A percentile compares a stretch with the other conserved stretches of the same genome.
Evolutionary conservation across 1,284 basidiomycete genomes (phyloP).

Genomic region (Papiliotrema nemorosa): DNA sequence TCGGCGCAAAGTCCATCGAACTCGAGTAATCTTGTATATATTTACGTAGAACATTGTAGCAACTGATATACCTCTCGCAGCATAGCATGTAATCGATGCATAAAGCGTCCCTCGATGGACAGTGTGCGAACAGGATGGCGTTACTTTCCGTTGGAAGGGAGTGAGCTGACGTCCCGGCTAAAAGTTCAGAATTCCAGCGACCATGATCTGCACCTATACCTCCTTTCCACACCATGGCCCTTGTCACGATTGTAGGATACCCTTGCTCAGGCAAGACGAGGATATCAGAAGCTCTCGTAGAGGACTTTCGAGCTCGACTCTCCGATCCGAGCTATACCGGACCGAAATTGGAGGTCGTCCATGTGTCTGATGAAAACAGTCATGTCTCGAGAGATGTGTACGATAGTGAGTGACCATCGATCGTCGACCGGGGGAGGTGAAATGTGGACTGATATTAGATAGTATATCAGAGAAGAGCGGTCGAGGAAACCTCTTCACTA

Average conservation of each 20-base stretch:
- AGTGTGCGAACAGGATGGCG: no score
- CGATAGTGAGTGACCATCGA: conserved; percentile 58
- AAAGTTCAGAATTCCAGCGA: no score
- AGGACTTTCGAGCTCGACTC: conserved; percentile 60
- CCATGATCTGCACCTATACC: no score
- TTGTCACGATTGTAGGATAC: conserved; percentile 86
- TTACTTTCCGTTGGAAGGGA: no score
- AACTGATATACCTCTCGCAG: no score
- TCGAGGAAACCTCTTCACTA: conserved; percentile 79
- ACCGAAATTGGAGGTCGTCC: conserved; percentile 57
- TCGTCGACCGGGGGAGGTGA: neutral
- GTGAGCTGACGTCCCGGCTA: no score
- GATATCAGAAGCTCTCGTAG: conserved; percentile 65
- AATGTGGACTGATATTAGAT: conserved; percentile 54
- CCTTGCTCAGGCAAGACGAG: conserved; percentile 81
- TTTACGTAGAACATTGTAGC: no score
- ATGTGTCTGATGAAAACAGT: conserved; percentile 76
- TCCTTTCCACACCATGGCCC: conserved; percentile 63
- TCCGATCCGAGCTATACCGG: conserved; percentile 55
- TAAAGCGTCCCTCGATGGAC: no score
- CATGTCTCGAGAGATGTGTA: conserved; percentile 67
- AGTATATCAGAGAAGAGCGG: conserved; percentile 83
- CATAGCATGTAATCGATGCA: no score
- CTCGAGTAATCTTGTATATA: no score
- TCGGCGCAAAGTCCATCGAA: no score